Percentiles rank a stretch among this genome's conserved stretches.
These are phyloP conservation scores for Choiromyces venosus DNA, from an alignment of 495 filamentous ascomycete genomes.

Conservation along the genomic window DNA sequence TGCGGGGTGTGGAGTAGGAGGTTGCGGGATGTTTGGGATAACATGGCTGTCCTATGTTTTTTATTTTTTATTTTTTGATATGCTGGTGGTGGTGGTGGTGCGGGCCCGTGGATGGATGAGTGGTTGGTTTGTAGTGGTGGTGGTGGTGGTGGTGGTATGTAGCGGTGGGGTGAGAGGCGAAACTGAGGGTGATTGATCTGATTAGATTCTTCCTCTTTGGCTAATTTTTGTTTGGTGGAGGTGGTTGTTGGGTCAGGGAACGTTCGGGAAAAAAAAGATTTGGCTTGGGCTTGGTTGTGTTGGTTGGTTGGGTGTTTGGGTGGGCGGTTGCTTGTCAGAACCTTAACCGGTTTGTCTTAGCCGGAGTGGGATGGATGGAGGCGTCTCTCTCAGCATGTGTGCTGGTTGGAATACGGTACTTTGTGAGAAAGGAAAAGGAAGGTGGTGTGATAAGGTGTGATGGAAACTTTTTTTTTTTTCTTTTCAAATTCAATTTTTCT, in stretches of 20 bases:
- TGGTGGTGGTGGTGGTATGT: constrained; percentile 24
- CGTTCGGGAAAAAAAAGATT: neutral
- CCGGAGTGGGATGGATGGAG: neutral
- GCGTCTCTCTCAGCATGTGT: neutral
- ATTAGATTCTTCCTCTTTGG: constrained; percentile 34
- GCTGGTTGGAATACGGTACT: neutral
- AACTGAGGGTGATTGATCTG: constrained; percentile 20
- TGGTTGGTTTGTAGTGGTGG: constrained; percentile 22
- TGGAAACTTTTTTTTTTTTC: neutral
- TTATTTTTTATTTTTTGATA: neutral
- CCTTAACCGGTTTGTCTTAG: neutral
- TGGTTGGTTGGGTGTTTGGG: too few species aligned
- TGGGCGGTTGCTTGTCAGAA: neutral
- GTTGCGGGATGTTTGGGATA: neutral
- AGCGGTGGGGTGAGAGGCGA: constrained; percentile 2
- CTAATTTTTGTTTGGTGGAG: constrained; percentile 4
- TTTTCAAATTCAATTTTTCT: neutral
- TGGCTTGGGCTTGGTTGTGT: neutral
- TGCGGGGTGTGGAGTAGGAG: neutral
- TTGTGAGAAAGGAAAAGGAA: neutral
- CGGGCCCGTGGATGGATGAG: neutral
- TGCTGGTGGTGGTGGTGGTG: constrained; percentile 3
- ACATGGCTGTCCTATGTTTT: too few species aligned
- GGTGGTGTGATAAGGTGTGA: neutral
- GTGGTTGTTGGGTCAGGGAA: neutral